Base-by-base conservation (phyloP, 106 monocot species). In the Dendrobium catenatum region DNA sequence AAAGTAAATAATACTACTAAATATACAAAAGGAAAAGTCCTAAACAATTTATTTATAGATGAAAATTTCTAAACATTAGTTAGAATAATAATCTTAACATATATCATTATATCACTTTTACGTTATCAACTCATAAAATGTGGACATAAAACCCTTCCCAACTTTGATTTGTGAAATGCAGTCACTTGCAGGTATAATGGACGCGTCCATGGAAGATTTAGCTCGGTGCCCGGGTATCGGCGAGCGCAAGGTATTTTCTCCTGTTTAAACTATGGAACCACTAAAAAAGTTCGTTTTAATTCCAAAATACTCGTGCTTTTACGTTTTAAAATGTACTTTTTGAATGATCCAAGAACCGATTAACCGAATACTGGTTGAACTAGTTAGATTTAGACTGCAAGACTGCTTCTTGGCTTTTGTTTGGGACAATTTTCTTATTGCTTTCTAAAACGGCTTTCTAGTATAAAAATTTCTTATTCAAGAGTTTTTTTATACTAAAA, bases 131-230 rank as follows among this genome's bases (percentile, higher is more conserved):
- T 6, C 64, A 66, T 66, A 66, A 66, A 26, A 66, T 66, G 6
- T 24, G 64, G 64, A 26, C 9, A 66, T 66, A 66, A 66, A 1
- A 7, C 64, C 9, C 24, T 66, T 66, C 64, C 26, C 64, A 24
- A 24, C n/a, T 26, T 61, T 61, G 22, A 26, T 31, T 49, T 89
- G 78, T 81, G 51, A 82, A 47, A 59, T 88, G 80, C 87, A 97
- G 97, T 97, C 97, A 33, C 89, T 97, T 76, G 87, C 97, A 17
- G 77, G 79, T 56, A 84, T 94, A 66, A 97, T 97, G 94, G 89
- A 92, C 88, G 89, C 94, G 80, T 97, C 97, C 72, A 94, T 97
- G 97, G 97, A 97, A 82, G 97, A 97, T 27, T 81, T 97, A 75
- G 94, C 97, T 68, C 89, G 90, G 4, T 97, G 97, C 51, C 97